A percentile compares a stretch with the other conserved stretches of the same genome.
Conservation (phyloP, 192 early-diverging fungal genomes). For the Backusella luteola region DNA sequence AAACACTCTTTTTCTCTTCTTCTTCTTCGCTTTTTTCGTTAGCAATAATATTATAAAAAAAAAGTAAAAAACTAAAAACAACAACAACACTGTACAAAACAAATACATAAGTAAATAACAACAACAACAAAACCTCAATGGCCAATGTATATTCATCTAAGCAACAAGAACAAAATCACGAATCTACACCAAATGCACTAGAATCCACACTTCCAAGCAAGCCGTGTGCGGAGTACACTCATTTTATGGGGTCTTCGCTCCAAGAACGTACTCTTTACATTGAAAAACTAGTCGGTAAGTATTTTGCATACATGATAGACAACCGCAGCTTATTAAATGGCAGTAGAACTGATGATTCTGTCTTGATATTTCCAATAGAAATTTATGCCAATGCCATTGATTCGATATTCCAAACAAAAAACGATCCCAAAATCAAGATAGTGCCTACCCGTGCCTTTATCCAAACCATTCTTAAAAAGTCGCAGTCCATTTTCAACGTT, state of each 20-base stretch:
- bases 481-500: constrained; percentile 65
- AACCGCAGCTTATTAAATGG: not conserved
- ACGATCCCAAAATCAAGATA: constrained; percentile 37
- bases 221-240: constrained; percentile 11
- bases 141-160: constrained; percentile 1
- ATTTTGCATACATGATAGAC: not conserved
- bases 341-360: not conserved
- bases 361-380: constrained; percentile 32
- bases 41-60: not conserved
- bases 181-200: not conserved
- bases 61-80: not conserved
- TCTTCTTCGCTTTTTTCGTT: not conserved
- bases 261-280: constrained; percentile 3
- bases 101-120: not conserved
- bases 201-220: not conserved
- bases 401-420: constrained; percentile 43
- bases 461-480: constrained; percentile 63
- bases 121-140: not conserved
- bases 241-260: constrained; percentile 2
- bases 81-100: not conserved
- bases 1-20: not conserved
- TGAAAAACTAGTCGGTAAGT: constrained; percentile 17
- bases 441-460: constrained; percentile 60
- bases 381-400: constrained; percentile 66
- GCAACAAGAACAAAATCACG: not conserved